These are phyloP conservation scores for Bombardia bombarda DNA, from an alignment of 495 filamentous ascomycete species.

Conservation along the genomic window DNA sequence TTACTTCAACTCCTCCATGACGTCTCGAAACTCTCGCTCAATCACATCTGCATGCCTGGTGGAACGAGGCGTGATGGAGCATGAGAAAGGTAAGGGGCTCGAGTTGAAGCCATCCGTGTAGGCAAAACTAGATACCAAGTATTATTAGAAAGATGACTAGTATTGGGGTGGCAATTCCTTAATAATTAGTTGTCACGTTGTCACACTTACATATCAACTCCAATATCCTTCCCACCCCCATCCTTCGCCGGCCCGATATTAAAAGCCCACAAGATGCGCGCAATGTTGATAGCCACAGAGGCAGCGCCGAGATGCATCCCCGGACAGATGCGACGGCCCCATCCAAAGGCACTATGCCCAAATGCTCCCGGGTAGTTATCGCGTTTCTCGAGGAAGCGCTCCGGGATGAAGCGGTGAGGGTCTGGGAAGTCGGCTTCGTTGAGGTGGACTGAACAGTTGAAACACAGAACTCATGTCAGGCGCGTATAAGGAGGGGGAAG, in stretches of 20 bases:
- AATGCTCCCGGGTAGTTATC: slow-evolving; percentile 44
- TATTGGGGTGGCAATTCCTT: background rate
- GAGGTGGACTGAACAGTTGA: slow-evolving; percentile 34
- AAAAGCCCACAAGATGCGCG: slow-evolving; percentile 45
- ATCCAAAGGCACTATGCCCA: slow-evolving; percentile 51
- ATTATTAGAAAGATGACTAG: too few relatives aligned
- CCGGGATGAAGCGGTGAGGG: slow-evolving; percentile 42
- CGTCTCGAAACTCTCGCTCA: slow-evolving; percentile 22
- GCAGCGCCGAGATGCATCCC: slow-evolving; percentile 45
- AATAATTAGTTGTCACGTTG: background rate
- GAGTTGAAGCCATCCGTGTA: slow-evolving; percentile 46
- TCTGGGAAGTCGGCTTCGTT: slow-evolving; percentile 52
- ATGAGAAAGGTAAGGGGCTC: slow-evolving; percentile 40
- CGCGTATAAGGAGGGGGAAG: slow-evolving; percentile 1
- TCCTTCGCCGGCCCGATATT: slow-evolving; percentile 38
- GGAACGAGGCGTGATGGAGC: slow-evolving; percentile 33
- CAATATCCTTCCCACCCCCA: slow-evolving; percentile 36
- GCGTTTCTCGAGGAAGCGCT: slow-evolving; percentile 31
- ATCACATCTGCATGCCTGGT: slow-evolving; percentile 20
- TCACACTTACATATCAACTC: slow-evolving; percentile 35
- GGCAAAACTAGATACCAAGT: slow-evolving; percentile 35
- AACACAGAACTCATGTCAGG: background rate
- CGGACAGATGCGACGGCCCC: slow-evolving; percentile 50
- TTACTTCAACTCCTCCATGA: slow-evolving; percentile 19
- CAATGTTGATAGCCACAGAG: slow-evolving; percentile 43